Base-by-base conservation (phyloP, 345 rosid species). In the Psidium friedrichsthalianum region DNA sequence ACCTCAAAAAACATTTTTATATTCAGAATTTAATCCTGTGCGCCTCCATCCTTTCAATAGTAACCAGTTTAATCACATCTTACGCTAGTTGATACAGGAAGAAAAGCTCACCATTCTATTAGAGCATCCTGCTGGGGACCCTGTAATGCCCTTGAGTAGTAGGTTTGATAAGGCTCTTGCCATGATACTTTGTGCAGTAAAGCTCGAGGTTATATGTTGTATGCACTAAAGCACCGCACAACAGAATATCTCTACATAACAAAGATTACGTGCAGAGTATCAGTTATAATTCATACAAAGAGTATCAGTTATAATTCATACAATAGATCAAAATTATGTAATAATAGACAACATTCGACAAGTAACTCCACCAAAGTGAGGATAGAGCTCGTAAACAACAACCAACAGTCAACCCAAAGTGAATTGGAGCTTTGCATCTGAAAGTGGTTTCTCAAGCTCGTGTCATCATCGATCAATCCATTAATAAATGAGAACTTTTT, bases 101-200 rank as follows among this genome's bases (percentile, higher is more conserved):
- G 4, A 59, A 27, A 27, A 59, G 74, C 40, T 59, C 2, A 59
- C 74, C 74, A 59, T 59, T 59, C 20, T 59, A 59, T 59, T 27
- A 27, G 40, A 59, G 40, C 40, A 59, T 59, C 36, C 36, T 59
- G 2, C 74, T 59, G 92, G 90, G 69, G 91, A 90, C 85, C 89
- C 88, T 13, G 87, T 80, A 82, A 93, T 83, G 83, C 95, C 90
- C 87, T 84, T 94, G 5, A 93, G 24, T 51, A 95, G 85, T n/a
- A 89, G 54, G 89, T 87, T 96, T 3, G 98, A 93, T 44, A 95
- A 89, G 29, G 92, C 87, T 83, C 91, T 92, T 0, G 95, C 96
- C 99, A 95, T 96, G 51, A 29, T 64, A 42, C 76, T 15, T 64
- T 36, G 21, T 64, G 76, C 36, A 64, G 44, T 29, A 8, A 40